These are phyloP conservation scores for Penicillium robsamsonii DNA, from an alignment of 495 filamentous ascomycete genomes.

Conservation along the genomic window DNA sequence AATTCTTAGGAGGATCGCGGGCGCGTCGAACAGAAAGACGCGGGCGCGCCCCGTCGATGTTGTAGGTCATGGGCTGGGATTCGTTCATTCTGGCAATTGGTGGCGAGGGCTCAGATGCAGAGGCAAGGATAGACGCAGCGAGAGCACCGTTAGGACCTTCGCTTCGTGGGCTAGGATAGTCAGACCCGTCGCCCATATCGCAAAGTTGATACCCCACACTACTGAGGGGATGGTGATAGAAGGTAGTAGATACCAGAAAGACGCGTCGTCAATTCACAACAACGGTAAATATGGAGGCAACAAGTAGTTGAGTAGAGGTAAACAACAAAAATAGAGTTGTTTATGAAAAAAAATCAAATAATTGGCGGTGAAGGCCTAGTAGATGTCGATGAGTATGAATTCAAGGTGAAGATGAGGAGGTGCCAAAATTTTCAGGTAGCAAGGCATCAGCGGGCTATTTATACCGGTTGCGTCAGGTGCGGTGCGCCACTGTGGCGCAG, in stretches of 20 bases:
- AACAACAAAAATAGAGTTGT: background rate
- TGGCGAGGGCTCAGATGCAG: conserved; percentile 37
- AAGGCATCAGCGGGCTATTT: conserved; percentile 26
- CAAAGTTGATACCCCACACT: conserved; percentile 34
- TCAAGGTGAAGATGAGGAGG: conserved; percentile 17
- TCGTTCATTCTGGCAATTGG: conserved; percentile 45
- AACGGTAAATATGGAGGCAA: conserved; percentile 3
- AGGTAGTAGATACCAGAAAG: conserved; percentile 27
- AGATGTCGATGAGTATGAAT: conserved; percentile 5
- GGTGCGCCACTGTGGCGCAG: conserved; percentile 18
- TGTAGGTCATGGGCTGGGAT: conserved; percentile 34
- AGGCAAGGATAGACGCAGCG: conserved; percentile 38
- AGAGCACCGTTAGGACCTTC: conserved; percentile 45
- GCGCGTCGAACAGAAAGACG: conserved; percentile 48
- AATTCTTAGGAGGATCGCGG: conserved; percentile 60
- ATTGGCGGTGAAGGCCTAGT: conserved; percentile 5
- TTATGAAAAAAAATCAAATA: conserved; percentile 11
- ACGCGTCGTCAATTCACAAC: conserved; percentile 24
- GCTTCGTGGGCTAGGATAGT: conserved; percentile 53
- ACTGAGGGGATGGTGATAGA: conserved; percentile 27
- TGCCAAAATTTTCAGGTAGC: conserved; percentile 40
- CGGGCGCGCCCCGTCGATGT: conserved; percentile 42
- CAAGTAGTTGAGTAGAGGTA: background rate
- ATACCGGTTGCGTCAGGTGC: conserved; percentile 11
- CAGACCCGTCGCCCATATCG: conserved; percentile 52